Conservation (phyloP, 2,329 filamentous ascomycete species). For the Penicillium sp. region DNA sequence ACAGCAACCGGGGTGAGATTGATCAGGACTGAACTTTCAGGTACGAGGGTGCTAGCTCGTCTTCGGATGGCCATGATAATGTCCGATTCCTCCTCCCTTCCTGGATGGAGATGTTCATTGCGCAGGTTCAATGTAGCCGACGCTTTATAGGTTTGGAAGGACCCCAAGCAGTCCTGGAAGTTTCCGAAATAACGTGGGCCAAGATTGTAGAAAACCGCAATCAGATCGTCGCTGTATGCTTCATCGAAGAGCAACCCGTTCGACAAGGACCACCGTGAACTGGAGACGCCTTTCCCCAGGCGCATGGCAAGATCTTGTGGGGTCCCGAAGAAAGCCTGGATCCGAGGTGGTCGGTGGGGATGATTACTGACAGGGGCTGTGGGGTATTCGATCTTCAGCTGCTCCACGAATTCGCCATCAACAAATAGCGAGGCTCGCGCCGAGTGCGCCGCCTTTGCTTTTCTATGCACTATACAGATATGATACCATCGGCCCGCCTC, state of each 20-base stretch:
- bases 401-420: slow-evolving; percentile 88
- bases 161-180: slow-evolving; percentile 91
- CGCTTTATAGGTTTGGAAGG: slow-evolving; percentile 92
- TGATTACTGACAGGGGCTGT: slow-evolving; percentile 61
- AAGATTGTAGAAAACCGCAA: slow-evolving; percentile 84
- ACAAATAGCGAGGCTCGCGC: slow-evolving; percentile 85
- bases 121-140: slow-evolving; percentile 85
- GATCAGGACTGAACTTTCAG: slow-evolving; percentile 73
- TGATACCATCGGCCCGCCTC: slow-evolving; percentile 82
- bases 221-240: slow-evolving; percentile 78
- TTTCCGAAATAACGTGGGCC: slow-evolving; percentile 91
- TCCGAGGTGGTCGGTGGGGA: slow-evolving; percentile 48
- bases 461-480: slow-evolving; percentile 77
- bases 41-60: slow-evolving; percentile 73
- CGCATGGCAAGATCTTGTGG: slow-evolving; percentile 77
- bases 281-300: slow-evolving; percentile 65
- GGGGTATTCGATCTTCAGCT: slow-evolving; percentile 84
- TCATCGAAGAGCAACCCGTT: slow-evolving; percentile 87
- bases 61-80: slow-evolving; percentile 82
- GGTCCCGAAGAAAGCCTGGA: slow-evolving; percentile 91
- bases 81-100: slow-evolving; percentile 84
- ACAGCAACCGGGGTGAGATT: slow-evolving; percentile 77
- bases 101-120: slow-evolving; percentile 83
- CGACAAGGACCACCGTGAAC: slow-evolving; percentile 80
- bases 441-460: slow-evolving; percentile 65